Base-by-base conservation (phyloP, 73 alveolate species). In the Symbiodinium natans region DNA sequence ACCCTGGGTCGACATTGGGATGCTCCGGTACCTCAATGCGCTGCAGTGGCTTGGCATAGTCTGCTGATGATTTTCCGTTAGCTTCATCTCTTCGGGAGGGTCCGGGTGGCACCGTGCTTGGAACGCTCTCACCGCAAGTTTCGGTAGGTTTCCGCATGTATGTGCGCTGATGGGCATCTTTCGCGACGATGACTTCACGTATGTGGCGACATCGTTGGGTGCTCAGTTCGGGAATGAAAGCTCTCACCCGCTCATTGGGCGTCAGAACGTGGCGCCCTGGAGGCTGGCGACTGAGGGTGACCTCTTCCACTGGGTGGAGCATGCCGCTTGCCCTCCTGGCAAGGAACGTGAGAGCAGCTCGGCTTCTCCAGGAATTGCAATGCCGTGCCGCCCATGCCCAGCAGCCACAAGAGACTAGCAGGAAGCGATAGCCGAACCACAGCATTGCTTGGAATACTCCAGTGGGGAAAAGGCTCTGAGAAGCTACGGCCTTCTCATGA, bases 1-100 rank as follows among this genome's bases (percentile, higher is more conserved):
- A 34, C 97, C 97, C 48, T 90, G 97, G 97, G 83, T 90, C 48
- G 97, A 90, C 77, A 90, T 90, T 15, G 97, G 97, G 21, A 41
- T 90, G 74, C 87, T 90, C n/a, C 82, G 97, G 54, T 90, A 90
- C 52, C 97, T 90, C 80, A 90, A 90, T 73, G 97, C 97, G 1
- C 88, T 73, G 38, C 74, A 80, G 97, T 56, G 6, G 73, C 38
- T 63, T 27, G 77, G 68, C 68, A 17, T n/a, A n/a, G n/a, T n/a
- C n/a, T n/a, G n/a, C n/a, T n/a, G n/a, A n/a, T n/a, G n/a, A n/a
- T n/a, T n/a, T n/a, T n/a, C n/a, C n/a, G n/a, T n/a, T n/a, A n/a
- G n/a, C n/a, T n/a, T n/a, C n/a, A n/a, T n/a, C n/a, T n/a, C n/a
- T n/a, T n/a, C n/a, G n/a, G n/a, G n/a, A n/a, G n/a, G n/a, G n/a